Base-by-base conservation (phyloP, 2,329 filamentous ascomycete genomes). In the Tricladium varicosporioides region DNA sequence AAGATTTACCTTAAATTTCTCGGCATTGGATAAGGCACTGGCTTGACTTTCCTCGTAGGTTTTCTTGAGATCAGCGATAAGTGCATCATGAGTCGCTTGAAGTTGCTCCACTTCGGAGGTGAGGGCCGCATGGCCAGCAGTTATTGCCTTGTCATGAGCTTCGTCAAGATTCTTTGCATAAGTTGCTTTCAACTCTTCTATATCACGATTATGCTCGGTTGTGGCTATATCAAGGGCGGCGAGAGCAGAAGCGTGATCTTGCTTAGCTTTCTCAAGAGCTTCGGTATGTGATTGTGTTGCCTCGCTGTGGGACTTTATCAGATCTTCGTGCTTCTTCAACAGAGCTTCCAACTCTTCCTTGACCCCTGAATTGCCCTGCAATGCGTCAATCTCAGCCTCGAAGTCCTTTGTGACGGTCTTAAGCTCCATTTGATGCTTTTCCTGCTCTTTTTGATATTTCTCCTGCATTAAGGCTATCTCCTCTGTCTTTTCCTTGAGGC, bases 271-370 rank as follows among this genome's bases (percentile, higher is more conserved):
- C 22, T 65, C 62, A 43, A 63, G 32, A 40, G 45, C 27, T 46
- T 48, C 44, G 4, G 49, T 32, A 36, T 62, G 58, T 11, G 56
- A 27, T 31, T 48, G 22, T 15, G 48, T 51, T 8, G 55, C 43
- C 2, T 60, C 55, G 14, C 22, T 27, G n/a, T 63, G 62, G n/a
- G 57, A 16, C 45, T 60, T 60, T 13, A 47, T 54, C 8, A 65
- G 51, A 49, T 61, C 80, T 10, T 74, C 75, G 69, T 86, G 80
- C 69, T 85, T 78, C 5, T 69, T 70, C 67, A 86, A 82, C 5
- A 87, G 76, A 40, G 83, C 80, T 57, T 84, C 78, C 59, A 82
- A 86, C 70, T 85, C 83, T 62, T 80, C 80, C 73, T 84, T 85
- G 72, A 85, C 84, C 68, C 81, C 81, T 13, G 84, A 83, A 60